A percentile compares a stretch with the other conserved stretches of the same genome.
Conservation (phyloP, 441 rosid species). For the Brassica hybrid region DNA sequence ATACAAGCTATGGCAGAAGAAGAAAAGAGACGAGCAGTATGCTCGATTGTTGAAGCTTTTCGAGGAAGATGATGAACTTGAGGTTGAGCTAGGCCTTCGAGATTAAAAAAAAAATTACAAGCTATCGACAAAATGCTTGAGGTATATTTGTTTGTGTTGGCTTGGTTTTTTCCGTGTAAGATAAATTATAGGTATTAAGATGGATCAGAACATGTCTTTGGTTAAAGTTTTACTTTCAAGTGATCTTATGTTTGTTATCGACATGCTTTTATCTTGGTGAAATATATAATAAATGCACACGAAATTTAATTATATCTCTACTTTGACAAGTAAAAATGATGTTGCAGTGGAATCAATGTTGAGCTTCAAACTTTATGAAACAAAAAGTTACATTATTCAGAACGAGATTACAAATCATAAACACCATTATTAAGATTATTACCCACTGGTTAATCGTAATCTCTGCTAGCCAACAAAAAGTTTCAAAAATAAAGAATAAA, state of each 20-base stretch:
- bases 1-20: conserved; percentile 91
- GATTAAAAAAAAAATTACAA: conserved; percentile 56
- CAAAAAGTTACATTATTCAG: conserved; percentile 18
- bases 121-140: no score
- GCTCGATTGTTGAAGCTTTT: conserved; percentile 92
- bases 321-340: background rate
- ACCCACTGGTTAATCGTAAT: conserved; percentile 32
- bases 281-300: conserved; percentile 2
- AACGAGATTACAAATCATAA: conserved; percentile 33
- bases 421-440: conserved; percentile 40
- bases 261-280: conserved; percentile 6
- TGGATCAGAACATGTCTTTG: background rate
- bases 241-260: conserved; percentile 10
- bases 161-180: conserved; percentile 8
- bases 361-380: no score
- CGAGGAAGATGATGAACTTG: conserved; percentile 98
- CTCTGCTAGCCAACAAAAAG: conserved; percentile 35
- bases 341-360: conserved; percentile 8
- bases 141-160: conserved; percentile 15
- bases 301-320: background rate
- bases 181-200: background rate
- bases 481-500: conserved; percentile 43
- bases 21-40: conserved; percentile 96
- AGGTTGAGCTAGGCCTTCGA: conserved; percentile 94
- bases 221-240: background rate